Percentiles rank a stretch among this genome's conserved stretches.
These are phyloP conservation scores for Mrakia gelida DNA, from an alignment of 768 basidiomycete species.

Conservation along the genomic window DNA sequence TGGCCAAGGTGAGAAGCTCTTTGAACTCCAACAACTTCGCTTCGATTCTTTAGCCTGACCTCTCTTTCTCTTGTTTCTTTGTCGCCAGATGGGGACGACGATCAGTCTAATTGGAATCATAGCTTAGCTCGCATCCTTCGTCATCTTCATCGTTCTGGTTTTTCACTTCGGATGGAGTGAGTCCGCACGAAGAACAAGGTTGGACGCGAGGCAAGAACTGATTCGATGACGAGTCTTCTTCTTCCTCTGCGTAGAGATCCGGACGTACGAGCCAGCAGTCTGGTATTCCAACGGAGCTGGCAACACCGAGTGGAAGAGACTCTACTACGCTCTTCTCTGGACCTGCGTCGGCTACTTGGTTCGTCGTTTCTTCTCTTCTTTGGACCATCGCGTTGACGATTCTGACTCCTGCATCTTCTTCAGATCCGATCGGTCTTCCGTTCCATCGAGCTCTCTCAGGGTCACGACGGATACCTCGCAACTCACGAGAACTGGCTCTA, in stretches of 20 bases:
- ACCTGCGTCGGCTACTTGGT: neutral
- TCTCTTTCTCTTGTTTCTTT: neutral
- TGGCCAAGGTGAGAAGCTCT: neutral
- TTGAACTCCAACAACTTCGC: neutral
- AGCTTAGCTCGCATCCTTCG: neutral
- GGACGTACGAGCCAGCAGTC: neutral
- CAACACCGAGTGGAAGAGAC: neutral
- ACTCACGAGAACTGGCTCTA: neutral
- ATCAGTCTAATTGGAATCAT: slow-evolving; percentile 4
- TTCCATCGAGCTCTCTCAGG: neutral
- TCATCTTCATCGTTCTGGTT: neutral
- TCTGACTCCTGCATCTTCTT: neutral
- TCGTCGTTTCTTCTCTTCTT: neutral
- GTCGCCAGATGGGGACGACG: neutral
- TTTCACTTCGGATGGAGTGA: slow-evolving; percentile 2
- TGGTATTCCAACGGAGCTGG: neutral
- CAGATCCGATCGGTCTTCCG: slow-evolving; percentile 3
- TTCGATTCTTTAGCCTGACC: neutral
- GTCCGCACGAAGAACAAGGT: neutral
- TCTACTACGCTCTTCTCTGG: neutral
- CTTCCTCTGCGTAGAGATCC: neutral
- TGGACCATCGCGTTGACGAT: neutral
- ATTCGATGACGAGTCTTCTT: neutral
- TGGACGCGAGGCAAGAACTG: neutral
- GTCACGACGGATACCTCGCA: neutral